Base-by-base conservation (phyloP, 768 basidiomycete species). In the Suillus ampliporus region DNA sequence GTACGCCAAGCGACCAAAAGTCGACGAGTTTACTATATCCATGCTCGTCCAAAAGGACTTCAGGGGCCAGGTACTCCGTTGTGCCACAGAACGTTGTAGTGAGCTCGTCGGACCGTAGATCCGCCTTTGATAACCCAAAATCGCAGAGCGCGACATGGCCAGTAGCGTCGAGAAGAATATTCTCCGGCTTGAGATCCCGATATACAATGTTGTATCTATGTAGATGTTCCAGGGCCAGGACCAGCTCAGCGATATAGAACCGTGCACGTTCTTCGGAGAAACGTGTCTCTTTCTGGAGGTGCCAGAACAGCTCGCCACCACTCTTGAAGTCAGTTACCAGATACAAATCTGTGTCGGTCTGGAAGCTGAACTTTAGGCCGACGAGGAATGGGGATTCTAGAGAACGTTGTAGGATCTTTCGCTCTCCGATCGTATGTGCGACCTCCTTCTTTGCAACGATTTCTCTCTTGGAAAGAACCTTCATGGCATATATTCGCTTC, bases 11-110 rank as follows among this genome's bases (percentile, higher is more conserved):
- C 52, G 90, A 92, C 96, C 97, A 99, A 75, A 99, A 99, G 75
- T 99, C 97, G 68, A 99, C 97, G 54, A 97, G 89, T 78, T 99
- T 99, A 51, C 92, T 94, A 77, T 99, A 99, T 14, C 97, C 97
- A 66, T 97, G 95, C 72, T 99, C 97, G 75, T 98, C 96, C 47
- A 99, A 85, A 11, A 99, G 84, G n/a, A 99, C 97, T 72, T 99
- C 97, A 0, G 97, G 97, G 0, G 97, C 97, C 57, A 99, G 92
- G 74, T 99, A 99, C 74, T 95, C 97, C 11, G 97, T 99, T 35
- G 97, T 99, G 41, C 97, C 97, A 73, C 97, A 99, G 75, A 99
- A 99, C 1, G 97, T 99, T 62, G 96, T 98, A n/a, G 97, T 99
- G 62, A 99, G 84, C 73, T 99, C 92, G 73, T 97, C 94, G 4